Base-by-base conservation (phyloP, 1,284 basidiomycete species). In the Malassezia cuniculi region DNA sequence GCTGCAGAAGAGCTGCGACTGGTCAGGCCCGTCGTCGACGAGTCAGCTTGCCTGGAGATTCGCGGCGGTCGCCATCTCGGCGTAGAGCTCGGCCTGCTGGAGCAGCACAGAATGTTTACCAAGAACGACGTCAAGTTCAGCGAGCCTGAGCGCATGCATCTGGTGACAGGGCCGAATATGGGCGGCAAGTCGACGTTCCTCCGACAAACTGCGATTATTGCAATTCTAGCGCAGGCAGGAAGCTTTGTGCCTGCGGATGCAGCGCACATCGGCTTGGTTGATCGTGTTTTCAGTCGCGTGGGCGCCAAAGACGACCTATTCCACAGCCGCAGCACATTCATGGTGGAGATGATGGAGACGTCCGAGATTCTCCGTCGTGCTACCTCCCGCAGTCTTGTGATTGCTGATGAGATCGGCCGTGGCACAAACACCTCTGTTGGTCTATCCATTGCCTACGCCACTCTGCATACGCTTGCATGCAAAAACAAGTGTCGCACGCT, bases 141-240 rank as follows among this genome's bases (percentile, higher is more conserved):
- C 3, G 70, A 76, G 1, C 58, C 69, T 5, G 76, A 78, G 8
- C 77, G 76, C 17, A 59, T 94, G 4, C 73, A 79, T 43, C 65
- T 93, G 34, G 81, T 95, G 52, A 95, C 89, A 1, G 90, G 90
- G 0, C 90, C 90, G 0, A 95, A 95, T 60, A 94, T 94, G 85
- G 84, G 28, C 77, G 85, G 57, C 34, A 95, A 99, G 69, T 89
- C 84, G 1, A 95, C 90, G 0, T 75, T 85, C 21, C 74, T 99
- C 14, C 81, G 90, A 11, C 89, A 94, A 65, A 83, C 79, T 0
- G 93, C 90, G 4, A 73, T 97, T 18, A 81, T 94, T 36, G 73
- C 81, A 6, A 82, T 97, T 44, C 74, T 99, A 2, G 90, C 89
- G 0, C 90, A 99, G 68, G 77, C 78, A 5, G 90, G 90, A 2